Conservation (phyloP, 1,139 yeast species). For the Yamadazyma triangularis region DNA sequence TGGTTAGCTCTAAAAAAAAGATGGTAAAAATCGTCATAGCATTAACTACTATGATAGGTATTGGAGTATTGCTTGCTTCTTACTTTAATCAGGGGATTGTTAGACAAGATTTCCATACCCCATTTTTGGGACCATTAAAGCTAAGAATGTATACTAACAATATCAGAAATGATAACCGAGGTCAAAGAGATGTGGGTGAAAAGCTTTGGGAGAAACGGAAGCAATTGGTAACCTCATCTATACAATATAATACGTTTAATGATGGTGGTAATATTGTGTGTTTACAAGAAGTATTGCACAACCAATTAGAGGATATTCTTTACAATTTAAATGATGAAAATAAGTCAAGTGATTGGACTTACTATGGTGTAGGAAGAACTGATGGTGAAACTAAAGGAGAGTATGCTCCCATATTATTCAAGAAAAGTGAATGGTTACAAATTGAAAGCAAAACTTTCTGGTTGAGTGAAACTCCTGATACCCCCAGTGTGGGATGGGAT, state of each 20-base stretch:
- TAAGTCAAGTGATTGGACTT: slow-evolving; percentile 24
- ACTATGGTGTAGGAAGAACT: slow-evolving; percentile 33
- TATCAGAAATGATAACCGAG: slow-evolving; percentile 42
- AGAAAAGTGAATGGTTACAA: slow-evolving; percentile 26
- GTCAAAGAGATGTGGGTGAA: slow-evolving; percentile 29
- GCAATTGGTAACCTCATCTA: slow-evolving; percentile 30
- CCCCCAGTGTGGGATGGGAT: slow-evolving; percentile 48
- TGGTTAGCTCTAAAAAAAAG: neutral
- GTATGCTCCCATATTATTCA: slow-evolving; percentile 30
- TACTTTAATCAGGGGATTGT: neutral
- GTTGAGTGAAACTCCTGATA: slow-evolving; percentile 28
- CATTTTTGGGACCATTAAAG: slow-evolving; percentile 8
- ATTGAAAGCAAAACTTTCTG: slow-evolving; percentile 28
- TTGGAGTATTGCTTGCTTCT: neutral
- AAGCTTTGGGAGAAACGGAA: slow-evolving; percentile 41
- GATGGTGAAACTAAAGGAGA: slow-evolving; percentile 30
- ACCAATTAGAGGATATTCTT: slow-evolving; percentile 47
- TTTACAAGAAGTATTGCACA: slow-evolving; percentile 51
- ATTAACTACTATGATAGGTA: neutral
- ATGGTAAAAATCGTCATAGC: neutral
- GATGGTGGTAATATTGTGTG: slow-evolving; percentile 39
- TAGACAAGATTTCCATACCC: neutral
- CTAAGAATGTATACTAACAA: slow-evolving; percentile 51
- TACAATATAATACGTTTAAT: slow-evolving; percentile 29
- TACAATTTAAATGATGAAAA: slow-evolving; percentile 22